These are phyloP conservation scores for Magnolia officinalis DNA, from an alignment of 164 flowering plant genomes.

Conservation along the genomic window DNA sequence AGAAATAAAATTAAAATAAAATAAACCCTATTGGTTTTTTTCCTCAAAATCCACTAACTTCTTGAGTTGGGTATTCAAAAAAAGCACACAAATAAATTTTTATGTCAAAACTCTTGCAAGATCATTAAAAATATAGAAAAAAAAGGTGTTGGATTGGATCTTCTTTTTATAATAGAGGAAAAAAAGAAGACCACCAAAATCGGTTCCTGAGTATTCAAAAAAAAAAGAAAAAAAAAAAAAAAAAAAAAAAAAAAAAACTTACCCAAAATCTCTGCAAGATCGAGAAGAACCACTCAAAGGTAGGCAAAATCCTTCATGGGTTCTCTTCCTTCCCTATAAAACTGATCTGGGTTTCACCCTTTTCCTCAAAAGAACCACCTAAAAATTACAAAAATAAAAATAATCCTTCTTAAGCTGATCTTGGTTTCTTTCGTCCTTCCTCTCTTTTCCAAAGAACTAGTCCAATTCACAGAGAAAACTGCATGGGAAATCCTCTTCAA, in stretches of 20 bases:
- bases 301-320: constrained; percentile 8
- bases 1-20: not conserved
- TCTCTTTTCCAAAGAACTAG: not conserved
- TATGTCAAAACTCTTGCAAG: not conserved
- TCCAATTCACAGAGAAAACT: not conserved
- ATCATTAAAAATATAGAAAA: not conserved
- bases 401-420: not conserved
- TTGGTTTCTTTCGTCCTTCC: not conserved
- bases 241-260: not conserved
- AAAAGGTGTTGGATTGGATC: not conserved
- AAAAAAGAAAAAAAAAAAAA: not conserved
- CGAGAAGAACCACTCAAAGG: not conserved
- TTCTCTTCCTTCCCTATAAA: constrained; percentile 4
- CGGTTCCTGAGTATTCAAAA: not conserved
- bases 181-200: not conserved
- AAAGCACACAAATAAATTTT: not conserved
- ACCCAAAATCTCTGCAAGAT: not conserved
- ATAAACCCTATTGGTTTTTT: not conserved
- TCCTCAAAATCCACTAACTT: not conserved
- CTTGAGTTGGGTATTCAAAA: constrained; percentile 2
- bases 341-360: constrained; percentile 13
- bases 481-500: not conserved
- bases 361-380: not conserved
- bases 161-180: not conserved
- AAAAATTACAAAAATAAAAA: not conserved